Conservation (phyloP, 495 filamentous ascomycete species). For the Amniculicola lignicola region DNA sequence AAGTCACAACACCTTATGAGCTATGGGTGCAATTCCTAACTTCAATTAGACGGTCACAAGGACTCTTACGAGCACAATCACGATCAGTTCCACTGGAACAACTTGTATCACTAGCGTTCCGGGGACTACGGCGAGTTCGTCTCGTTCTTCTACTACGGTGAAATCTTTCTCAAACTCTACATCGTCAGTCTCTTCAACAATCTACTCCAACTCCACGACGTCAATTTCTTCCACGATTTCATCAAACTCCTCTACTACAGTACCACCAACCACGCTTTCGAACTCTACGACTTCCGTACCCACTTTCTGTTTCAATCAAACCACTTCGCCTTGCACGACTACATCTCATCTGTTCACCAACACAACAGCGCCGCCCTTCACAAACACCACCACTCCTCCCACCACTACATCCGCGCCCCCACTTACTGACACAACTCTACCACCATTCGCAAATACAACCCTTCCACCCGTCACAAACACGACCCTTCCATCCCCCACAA, state of each 20-base stretch:
- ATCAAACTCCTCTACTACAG: background rate
- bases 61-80: slow-evolving; percentile 8
- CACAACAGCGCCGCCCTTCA: background rate
- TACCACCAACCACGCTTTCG: background rate
- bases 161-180: background rate
- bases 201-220: background rate
- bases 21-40: background rate
- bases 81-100: background rate
- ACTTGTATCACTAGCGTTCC: background rate
- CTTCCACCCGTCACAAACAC: background rate
- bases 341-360: background rate
- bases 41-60: slow-evolving; percentile 5
- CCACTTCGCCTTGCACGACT: too few relatives aligned
- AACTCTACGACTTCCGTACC: background rate
- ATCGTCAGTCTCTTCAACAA: background rate
- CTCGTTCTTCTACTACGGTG: background rate
- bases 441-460: background rate
- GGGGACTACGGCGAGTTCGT: background rate
- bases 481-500: background rate
- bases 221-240: slow-evolving; percentile 9
- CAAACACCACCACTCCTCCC: background rate
- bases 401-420: background rate
- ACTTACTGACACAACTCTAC: background rate
- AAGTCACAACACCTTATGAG: background rate
- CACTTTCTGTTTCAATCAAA: background rate